These are phyloP conservation scores for Fusarium clavum DNA, from an alignment of 2,329 filamentous ascomycete genomes.

Conservation along the genomic window DNA sequence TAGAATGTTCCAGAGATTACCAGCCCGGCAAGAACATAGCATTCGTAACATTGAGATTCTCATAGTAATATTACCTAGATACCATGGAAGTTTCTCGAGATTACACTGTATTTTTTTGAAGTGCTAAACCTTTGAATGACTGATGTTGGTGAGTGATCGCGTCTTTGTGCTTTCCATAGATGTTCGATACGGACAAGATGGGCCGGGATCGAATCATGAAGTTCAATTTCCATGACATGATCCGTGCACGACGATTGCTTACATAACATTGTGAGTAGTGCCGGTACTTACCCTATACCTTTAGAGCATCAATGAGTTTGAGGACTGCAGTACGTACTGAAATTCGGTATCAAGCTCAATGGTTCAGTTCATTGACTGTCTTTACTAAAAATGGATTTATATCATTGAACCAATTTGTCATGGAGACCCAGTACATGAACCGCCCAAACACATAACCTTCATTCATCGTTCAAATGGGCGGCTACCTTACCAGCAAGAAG, in stretches of 20 bases:
- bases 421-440: too few relatives aligned
- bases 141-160: background rate
- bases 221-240: background rate
- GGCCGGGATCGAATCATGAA: background rate
- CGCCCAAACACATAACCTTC: background rate
- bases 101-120: background rate
- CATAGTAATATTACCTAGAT: background rate
- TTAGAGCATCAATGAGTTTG: background rate
- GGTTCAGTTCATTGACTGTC: background rate
- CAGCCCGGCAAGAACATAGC: background rate
- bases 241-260: background rate
- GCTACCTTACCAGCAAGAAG: too few relatives aligned
- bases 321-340: background rate
- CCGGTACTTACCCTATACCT: background rate
- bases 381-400: too few relatives aligned
- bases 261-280: background rate
- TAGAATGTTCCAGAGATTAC: conserved; percentile 40
- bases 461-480: too few relatives aligned
- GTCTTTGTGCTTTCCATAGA: background rate
- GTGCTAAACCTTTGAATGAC: background rate
- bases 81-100: background rate
- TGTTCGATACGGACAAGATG: background rate
- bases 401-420: too few relatives aligned
- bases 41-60: background rate
- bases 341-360: background rate